These are phyloP conservation scores for Oehlia diaphana DNA, from an alignment of 192 early-diverging fungal species.

Conservation along the genomic window DNA sequence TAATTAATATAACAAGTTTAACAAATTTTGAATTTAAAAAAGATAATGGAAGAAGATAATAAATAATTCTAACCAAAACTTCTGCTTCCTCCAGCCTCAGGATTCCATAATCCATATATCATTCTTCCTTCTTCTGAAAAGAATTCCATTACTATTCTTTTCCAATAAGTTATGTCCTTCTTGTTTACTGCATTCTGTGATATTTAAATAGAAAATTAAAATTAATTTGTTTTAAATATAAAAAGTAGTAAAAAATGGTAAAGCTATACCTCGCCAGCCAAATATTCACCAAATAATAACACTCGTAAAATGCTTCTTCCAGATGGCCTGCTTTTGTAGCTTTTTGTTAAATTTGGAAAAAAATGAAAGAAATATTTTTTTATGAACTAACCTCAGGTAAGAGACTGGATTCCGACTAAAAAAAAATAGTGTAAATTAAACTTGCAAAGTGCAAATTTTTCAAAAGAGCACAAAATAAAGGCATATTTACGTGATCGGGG, in stretches of 20 bases:
- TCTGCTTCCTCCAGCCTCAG: background rate
- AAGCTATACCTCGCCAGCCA: background rate
- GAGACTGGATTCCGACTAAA: background rate
- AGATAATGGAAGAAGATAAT: background rate
- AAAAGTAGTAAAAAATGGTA: background rate
- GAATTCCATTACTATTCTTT: background rate
- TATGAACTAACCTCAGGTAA: background rate
- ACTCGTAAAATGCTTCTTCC: conserved; percentile 1
- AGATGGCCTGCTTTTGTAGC: background rate
- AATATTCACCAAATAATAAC: background rate
- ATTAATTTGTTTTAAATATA: background rate
- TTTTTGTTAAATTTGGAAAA: background rate
- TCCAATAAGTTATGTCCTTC: conserved; percentile 4
- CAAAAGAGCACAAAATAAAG: background rate
- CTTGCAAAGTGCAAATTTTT: background rate
- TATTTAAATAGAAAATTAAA: background rate
- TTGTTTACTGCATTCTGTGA: background rate
- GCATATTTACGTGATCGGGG: background rate
- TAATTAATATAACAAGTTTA: background rate
- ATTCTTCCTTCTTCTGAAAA: conserved; percentile 15
- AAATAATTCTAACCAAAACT: background rate
- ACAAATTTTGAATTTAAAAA: background rate
- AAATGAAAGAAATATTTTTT: background rate
- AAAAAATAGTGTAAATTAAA: background rate
- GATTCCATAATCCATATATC: conserved; percentile 3